Base-by-base conservation (phyloP, 108 stramenopile genomes). In the Nitzschia inconspicua region DNA sequence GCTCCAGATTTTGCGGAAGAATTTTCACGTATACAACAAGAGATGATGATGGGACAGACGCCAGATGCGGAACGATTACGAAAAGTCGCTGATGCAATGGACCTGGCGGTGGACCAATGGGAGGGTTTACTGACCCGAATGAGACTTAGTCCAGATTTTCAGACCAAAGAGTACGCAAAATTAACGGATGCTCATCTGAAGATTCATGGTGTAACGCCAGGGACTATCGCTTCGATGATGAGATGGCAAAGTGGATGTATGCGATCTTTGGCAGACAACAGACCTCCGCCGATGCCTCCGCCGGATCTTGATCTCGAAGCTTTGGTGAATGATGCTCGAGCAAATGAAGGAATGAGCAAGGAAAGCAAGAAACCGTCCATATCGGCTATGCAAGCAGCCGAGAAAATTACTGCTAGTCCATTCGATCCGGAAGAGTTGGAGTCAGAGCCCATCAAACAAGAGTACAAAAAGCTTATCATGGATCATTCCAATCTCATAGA, bases 161-260 rank as follows among this genome's bases (percentile, higher is more conserved):
- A 69, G 40, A 69, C 66, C 36, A 43, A 46, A 29, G 77, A 78
- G 49, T 78, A 73, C 51, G 68, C 66, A 2, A 73, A 63, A 31
- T 28, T 78, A 18, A 68, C 71, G 1, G 57, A 78, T 29, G 72
- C 77, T 16, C 77, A 78, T 49, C 47, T 78, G 36, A 56, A 47
- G 19, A 52, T 7, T 5, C 62, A 73, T 47, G 68, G 68, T 11
- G 30, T 27, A 24, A 39, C 53, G 16, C 25, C 57, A 9, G 40
- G 56, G 3, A 43, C 23, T 16, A 65, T 78, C 5, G 54, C 44
- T 4, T 14, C 32, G n/a, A 56, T 72, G 61, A 68, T 78, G 60
- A 46, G 62, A 32, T 78, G 77, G 77, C 77, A 78, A 34, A 41
- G 44, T 11, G 66, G 34, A 10, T 78, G 77, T 37, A 60, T 78